These are phyloP conservation scores for Penicillium angulare DNA, from an alignment of 495 filamentous ascomycete genomes.

Conservation along the genomic window DNA sequence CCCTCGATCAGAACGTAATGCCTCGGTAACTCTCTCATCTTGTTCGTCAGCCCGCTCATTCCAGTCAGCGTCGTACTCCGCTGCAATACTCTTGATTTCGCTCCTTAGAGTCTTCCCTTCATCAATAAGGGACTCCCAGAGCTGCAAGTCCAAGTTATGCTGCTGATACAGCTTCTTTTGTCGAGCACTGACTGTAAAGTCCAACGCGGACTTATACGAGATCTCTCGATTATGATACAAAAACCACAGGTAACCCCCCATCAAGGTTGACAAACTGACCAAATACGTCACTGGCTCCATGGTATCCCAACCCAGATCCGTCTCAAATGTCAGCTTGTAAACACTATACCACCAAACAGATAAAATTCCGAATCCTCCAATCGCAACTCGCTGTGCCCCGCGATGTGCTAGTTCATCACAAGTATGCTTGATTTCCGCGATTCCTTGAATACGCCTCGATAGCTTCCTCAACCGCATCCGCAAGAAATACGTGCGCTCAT, in stretches of 20 bases:
- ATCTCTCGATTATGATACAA: slow-evolving; percentile 90
- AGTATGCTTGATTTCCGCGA: slow-evolving; percentile 72
- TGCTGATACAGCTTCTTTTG: slow-evolving; percentile 75
- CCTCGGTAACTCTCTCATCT: slow-evolving; percentile 69
- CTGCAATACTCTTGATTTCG: slow-evolving; percentile 79
- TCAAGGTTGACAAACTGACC: slow-evolving; percentile 76
- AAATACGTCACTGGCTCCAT: slow-evolving; percentile 93
- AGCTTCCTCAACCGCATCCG: slow-evolving; percentile 71
- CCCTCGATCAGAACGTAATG: slow-evolving; percentile 62
- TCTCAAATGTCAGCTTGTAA: slow-evolving; percentile 76
- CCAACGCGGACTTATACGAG: slow-evolving; percentile 78
- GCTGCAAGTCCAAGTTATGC: slow-evolving; percentile 69
- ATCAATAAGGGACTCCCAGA: slow-evolving; percentile 78
- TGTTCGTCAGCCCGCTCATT: slow-evolving; percentile 77
- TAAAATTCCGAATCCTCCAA: slow-evolving; percentile 72
- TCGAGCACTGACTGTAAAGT: slow-evolving; percentile 75
- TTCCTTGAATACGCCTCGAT: slow-evolving; percentile 59
- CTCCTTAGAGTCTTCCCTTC: slow-evolving; percentile 75
- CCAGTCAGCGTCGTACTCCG: slow-evolving; percentile 94
- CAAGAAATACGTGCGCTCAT: slow-evolving; percentile 84
- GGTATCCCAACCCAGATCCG: slow-evolving; percentile 80
- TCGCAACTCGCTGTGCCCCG: slow-evolving; percentile 74
- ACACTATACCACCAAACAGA: slow-evolving; percentile 78
- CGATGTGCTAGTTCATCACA: slow-evolving; percentile 77
- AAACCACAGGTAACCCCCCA: slow-evolving; percentile 91